Conservation (phyloP, 805 yeast genomes). For the Candida pseudofarinosa region DNA sequence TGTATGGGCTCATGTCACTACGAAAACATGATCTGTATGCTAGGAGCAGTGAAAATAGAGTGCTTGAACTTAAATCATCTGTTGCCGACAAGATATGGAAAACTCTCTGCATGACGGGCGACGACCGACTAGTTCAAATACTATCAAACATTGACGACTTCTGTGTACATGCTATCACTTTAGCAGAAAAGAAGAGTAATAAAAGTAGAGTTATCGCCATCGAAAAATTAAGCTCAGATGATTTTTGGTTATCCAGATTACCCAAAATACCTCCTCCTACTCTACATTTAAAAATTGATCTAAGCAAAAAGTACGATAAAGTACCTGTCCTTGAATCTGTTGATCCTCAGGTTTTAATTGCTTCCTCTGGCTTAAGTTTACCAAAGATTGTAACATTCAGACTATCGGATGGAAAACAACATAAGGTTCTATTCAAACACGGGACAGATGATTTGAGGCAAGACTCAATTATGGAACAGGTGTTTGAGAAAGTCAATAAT, state of each 20-base stretch:
- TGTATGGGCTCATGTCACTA: constrained; percentile 60
- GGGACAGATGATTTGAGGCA: constrained; percentile 91
- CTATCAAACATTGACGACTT: constrained; percentile 46
- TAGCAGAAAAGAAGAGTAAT: constrained; percentile 46
- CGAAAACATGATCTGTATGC: constrained; percentile 39
- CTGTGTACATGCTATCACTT: constrained; percentile 45
- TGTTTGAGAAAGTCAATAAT: constrained; percentile 78
- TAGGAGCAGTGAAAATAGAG: constrained; percentile 20
- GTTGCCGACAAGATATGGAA: constrained; percentile 49
- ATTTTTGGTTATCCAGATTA: constrained; percentile 49
- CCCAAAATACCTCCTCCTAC: constrained; percentile 71
- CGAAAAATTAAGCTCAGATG: constrained; percentile 36
- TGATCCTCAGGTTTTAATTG: constrained; percentile 49
- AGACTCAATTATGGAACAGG: constrained; percentile 97
- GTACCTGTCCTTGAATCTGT: constrained; percentile 48
- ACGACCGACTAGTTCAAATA: constrained; percentile 21
- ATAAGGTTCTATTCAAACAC: constrained; percentile 68
- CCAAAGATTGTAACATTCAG: constrained; percentile 71
- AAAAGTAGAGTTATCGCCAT: constrained; percentile 30
- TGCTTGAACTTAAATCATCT: constrained; percentile 44
- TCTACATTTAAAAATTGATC: constrained; percentile 36
- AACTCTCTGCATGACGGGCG: constrained; percentile 23
- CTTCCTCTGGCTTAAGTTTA: constrained; percentile 77
- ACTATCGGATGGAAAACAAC: constrained; percentile 55
- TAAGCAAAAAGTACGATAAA: constrained; percentile 38